Evolutionary conservation across 2,329 filamentous ascomycete species (phyloP).

Genomic region (Beauveria bassiana): DNA sequence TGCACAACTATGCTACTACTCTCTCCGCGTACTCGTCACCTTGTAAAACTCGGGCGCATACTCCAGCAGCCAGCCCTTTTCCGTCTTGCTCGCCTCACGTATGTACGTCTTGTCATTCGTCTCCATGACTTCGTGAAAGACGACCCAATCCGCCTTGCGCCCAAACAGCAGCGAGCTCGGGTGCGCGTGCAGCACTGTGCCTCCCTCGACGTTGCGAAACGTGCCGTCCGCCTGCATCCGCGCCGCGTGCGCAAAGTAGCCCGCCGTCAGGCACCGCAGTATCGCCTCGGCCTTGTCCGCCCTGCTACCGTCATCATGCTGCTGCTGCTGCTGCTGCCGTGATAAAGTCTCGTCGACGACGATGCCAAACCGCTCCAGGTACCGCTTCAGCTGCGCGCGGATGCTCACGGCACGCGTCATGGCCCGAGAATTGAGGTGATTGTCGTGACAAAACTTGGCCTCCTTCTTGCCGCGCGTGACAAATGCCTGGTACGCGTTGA

Average conservation of each 20-base stretch:
- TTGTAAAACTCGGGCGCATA: slow-evolving; percentile 81
- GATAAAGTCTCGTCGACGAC: slow-evolving; percentile 55
- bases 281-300: slow-evolving; percentile 59
- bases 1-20: slow-evolving; percentile 8
- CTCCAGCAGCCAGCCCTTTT: slow-evolving; percentile 86
- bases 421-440: slow-evolving; percentile 79
- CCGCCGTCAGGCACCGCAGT: slow-evolving; percentile 74
- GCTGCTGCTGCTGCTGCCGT: slow-evolving; percentile 20
- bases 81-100: slow-evolving; percentile 84
- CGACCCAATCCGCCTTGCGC: slow-evolving; percentile 90
- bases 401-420: slow-evolving; percentile 79
- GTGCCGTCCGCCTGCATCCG: slow-evolving; percentile 90
- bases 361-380: slow-evolving; percentile 79
- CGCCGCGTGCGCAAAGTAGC: slow-evolving; percentile 89
- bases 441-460: slow-evolving; percentile 76
- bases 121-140: slow-evolving; percentile 91
- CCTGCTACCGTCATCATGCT: slow-evolving; percentile 10
- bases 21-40: slow-evolving; percentile 29
- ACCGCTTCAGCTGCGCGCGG: slow-evolving; percentile 75
- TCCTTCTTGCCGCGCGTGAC: slow-evolving; percentile 76
- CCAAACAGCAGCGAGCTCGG: slow-evolving; percentile 94
- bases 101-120: slow-evolving; percentile 84
- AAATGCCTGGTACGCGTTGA: slow-evolving; percentile 92
- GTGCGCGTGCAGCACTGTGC: slow-evolving; percentile 74
- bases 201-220: slow-evolving; percentile 77